Evolutionary conservation across 2,329 filamentous ascomycete genomes (phyloP).

Genomic region (Pestalotiopsis sp.): DNA sequence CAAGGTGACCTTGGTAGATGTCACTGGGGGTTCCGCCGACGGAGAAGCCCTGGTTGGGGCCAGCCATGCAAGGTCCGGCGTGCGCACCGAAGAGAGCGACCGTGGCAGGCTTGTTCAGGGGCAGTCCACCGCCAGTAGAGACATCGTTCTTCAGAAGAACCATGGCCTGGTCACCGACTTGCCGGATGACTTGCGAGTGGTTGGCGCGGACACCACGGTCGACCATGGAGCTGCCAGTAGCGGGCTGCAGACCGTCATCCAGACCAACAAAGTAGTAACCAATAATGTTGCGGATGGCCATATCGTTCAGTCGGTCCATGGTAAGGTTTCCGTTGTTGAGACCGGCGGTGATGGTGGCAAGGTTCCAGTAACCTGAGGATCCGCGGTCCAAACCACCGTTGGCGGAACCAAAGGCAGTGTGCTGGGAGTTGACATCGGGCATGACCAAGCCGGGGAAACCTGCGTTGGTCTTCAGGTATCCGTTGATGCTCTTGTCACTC

Average conservation of each 20-base stretch:
- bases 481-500: conserved; percentile 24
- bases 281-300: conserved; percentile 19
- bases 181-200: conserved; percentile 17
- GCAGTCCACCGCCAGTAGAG: conserved; percentile 50
- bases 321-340: conserved; percentile 18
- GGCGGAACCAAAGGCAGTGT: conserved; percentile 1
- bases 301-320: conserved; percentile 19
- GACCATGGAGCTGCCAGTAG: not conserved
- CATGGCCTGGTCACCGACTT: conserved; percentile 46
- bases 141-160: conserved; percentile 66
- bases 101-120: conserved; percentile 46
- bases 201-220: conserved; percentile 14
- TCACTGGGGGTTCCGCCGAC: conserved; percentile 13
- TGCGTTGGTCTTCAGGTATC: conserved; percentile 28
- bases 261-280: conserved; percentile 19
- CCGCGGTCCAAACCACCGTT: conserved; percentile 7
- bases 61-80: conserved; percentile 63
- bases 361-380: not conserved
- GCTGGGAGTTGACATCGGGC: not conserved
- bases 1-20: conserved; percentile 34
- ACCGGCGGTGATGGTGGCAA: conserved; percentile 5
- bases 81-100: conserved; percentile 54
- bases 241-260: conserved; percentile 16
- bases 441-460: conserved; percentile 25
- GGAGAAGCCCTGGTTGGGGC: conserved; percentile 25